Evolutionary conservation across 768 basidiomycete species (phyloP), one percentile per base, ranked within the genome.

Genomic region (Tylopilus balloui): DNA sequence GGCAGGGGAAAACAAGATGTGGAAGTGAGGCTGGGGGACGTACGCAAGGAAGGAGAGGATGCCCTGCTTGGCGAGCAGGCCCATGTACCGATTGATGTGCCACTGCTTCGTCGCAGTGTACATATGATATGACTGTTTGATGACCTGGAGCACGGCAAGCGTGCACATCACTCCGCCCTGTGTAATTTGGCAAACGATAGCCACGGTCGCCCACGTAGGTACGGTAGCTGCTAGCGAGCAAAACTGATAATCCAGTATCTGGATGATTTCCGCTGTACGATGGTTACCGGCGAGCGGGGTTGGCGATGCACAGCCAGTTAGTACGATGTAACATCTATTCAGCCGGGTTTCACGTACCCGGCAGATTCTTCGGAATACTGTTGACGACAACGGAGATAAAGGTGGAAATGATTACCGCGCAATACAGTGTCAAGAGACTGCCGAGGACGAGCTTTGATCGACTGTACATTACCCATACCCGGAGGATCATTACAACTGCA

Each of bases 401-500:
- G 3, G 20, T 36, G 17, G 25, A 6, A 23, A 51, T 21, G 1
- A 48, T 43, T 25, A 35, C 53, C 23, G 37, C 1, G 12, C n/a
- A 48, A 29, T 39, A 42, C 0, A 21, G 2, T 2, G 1, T 1
- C 1, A 55, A n/a, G 13, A 55, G 54, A 10, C 15, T 29, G 25
- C 19, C 10, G 7, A 54, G 25, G 23, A 53, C 15, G 1, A 50
- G 17, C 21, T 7, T 45, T 3, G 52, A 48, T n/a, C 42, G 27
- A 21, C 23, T 31, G 15, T 52, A 48, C 34, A 49, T 29, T 23
- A 31, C 27, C 48, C 48, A 49, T 9, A 49, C 8, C 12, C 48
- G 41, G 15, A 45, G 23, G 19, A 45, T 52, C 52, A 45, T 42
- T 8, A 43, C 12, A 1, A 36, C 52, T 53, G n/a, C 9, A 17